Evolutionary conservation across 2,329 filamentous ascomycete genomes (phyloP), one percentile per base, ranked within the genome.

Genomic region (Purpureocillium lavendulum): DNA sequence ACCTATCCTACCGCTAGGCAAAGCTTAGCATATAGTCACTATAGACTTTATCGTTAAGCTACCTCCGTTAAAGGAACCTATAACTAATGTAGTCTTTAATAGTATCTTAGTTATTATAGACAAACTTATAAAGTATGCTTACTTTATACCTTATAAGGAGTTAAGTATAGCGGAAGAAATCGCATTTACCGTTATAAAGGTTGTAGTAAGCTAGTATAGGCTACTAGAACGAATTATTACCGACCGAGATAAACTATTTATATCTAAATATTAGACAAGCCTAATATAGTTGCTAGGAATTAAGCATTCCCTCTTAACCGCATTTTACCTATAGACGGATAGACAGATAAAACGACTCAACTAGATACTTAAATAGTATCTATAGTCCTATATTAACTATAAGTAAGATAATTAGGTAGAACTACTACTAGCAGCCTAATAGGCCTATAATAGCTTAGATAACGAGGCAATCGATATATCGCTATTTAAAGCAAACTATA

Each of bases 1-100:
- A 26, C 10, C 10, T 6, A 26, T 26, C 5, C 10, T 26, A 26
- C 10, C 10, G 10, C 10, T 6, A 26, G 10, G 21, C 10, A 26
- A 26, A 26, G 21, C 10, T 6, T 26, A 14, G 29, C 7, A 30
- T 10, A 9, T 30, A 30, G 43, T 47, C 6, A 44, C n/a, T 18
- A 34, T 47, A 16, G 30, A 47, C 17, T 45, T 39, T 40, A 45
- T 45, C 21, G 40, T n/a, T 35, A 44, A 38, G 17, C 21, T 46
- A 39, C n/a, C 26, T 7, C 7, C 35, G 40, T 46, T 30, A 40
- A 30, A 39, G 36, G 21, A 44, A 33, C 35, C 30, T 21, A 37
- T 36, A 36, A 40, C 30, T 21, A 28, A 32, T 31, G 32, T 33
- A 38, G 15, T 38, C 13, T 46, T 41, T 33, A 39, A 45, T 39